A percentile compares a stretch with the other conserved stretches of the same genome.
Conservation (phyloP, 73 alveolate species). For the Durusdinium trenchii region DNA sequence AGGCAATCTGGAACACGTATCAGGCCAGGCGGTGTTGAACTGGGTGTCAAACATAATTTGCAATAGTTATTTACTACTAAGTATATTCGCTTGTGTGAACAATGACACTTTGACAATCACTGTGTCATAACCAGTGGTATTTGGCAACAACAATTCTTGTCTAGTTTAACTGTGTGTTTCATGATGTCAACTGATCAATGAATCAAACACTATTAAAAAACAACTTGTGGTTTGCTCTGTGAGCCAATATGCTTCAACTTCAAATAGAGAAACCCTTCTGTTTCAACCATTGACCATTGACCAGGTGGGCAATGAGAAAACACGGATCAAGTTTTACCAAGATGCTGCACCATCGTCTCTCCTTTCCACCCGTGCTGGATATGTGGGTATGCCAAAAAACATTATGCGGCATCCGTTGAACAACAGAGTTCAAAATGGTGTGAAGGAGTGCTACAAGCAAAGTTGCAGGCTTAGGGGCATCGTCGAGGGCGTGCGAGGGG, state of each 20-base stretch:
- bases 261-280: too few relatives aligned
- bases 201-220: too few relatives aligned
- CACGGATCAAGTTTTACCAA: not conserved
- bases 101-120: not conserved
- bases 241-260: too few relatives aligned
- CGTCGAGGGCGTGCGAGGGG: slow-evolving; percentile 1
- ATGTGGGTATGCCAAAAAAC: not conserved
- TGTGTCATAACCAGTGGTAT: not conserved
- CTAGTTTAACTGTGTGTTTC: too few relatives aligned
- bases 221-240: too few relatives aligned
- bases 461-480: not conserved
- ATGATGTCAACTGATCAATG: too few relatives aligned
- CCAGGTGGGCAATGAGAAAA: slow-evolving; percentile 1
- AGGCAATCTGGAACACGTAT: slow-evolving; percentile 3
- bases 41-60: not conserved
- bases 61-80: not conserved
- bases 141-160: not conserved
- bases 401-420: not conserved
- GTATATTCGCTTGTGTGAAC: not conserved
- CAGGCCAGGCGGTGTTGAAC: not conserved
- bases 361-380: not conserved
- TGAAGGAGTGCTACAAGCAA: not conserved
- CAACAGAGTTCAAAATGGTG: not conserved
- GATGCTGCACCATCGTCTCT: not conserved
- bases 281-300: too few relatives aligned